Evolutionary conservation across 129 eudicot genomes (phyloP), one percentile per base, ranked within the genome.

Genomic region (Tagetes patula): DNA sequence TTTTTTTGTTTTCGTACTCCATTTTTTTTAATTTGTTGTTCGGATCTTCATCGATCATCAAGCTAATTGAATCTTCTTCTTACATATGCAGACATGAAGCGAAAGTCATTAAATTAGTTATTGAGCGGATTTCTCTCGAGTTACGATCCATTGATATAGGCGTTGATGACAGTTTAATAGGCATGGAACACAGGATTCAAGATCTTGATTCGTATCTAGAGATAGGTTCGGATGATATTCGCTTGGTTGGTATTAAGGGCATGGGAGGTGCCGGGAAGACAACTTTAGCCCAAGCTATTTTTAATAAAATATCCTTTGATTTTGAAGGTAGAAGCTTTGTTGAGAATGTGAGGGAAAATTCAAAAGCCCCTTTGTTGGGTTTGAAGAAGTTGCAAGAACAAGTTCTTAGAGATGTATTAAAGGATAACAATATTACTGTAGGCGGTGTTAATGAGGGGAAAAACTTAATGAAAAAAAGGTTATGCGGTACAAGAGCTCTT

Each of bases 101-200:
- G 3, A 9, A 39, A 40, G 46, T 31, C 37, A 38, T 69, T 4
- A 50, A 69, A 4, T 8, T 34, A 46, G 10, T 69, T 36, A 30
- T 69, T 56, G 63, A 56, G 38, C 0, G 4, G 63, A 12, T 2
- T 30, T 38, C 55, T 39, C 7, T 42, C 0, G n/a, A 41, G 13
- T 56, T 55, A 0, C 14, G 62, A 0, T 5, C 1, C 3, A 4
- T 56, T 7, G 3, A 56, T 8, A 27, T 31, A 5, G 38, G 1
- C 1, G 63, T 31, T 56, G 63, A 56, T 30, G n/a, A 56, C 0
- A 27, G 1, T 5, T 1, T 40, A 8, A 3, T 40, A 30, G 67
- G 76, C 61, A 10, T 71, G 34, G 20, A 9, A 71, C 45, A 56
- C 4, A 71, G 61, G 43, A 71, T 40, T 54, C 12, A 71, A 31